Conservation (phyloP, 2,329 filamentous ascomycete species). For the Epichloe bromicola region DNA sequence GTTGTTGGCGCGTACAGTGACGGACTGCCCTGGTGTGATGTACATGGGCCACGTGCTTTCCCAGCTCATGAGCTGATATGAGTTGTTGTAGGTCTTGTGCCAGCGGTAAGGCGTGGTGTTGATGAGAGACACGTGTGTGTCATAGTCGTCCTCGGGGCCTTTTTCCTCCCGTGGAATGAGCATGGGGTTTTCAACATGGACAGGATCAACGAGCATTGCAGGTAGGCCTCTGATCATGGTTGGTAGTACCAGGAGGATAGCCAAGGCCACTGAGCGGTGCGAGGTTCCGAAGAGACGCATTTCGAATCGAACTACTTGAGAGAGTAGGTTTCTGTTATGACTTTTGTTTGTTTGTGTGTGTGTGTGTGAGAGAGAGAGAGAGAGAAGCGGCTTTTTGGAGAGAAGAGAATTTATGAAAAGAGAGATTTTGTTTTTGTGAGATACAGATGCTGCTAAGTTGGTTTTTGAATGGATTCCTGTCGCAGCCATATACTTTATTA, state of each 20-base stretch:
- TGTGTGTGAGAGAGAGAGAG: too few species aligned
- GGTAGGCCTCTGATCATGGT: neutral
- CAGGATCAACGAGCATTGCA: neutral
- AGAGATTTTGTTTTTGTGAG: too few species aligned
- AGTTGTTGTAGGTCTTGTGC: constrained; percentile 9
- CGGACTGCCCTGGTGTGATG: constrained; percentile 15
- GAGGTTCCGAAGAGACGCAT: neutral
- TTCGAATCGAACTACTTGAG: neutral
- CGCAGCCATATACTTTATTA: too few species aligned
- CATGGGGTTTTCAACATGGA: neutral
- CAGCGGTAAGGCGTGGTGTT: constrained; percentile 23
- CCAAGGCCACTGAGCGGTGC: neutral
- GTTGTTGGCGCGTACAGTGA: constrained; percentile 3
- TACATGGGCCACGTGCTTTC: constrained; percentile 11
- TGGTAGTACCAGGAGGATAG: neutral
- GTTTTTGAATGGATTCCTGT: too few species aligned
- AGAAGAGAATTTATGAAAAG: too few species aligned
- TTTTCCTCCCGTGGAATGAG: neutral
- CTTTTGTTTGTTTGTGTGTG: too few species aligned
- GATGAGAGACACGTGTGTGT: constrained; percentile 15
- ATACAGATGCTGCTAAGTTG: too few species aligned
- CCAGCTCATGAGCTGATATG: constrained; percentile 13
- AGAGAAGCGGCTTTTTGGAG: too few species aligned
- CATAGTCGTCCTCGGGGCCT: neutral
- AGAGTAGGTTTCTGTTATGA: too few species aligned